Evolutionary conservation across 257 asterid genomes (phyloP).

Genomic region (Salvia hispanica): DNA sequence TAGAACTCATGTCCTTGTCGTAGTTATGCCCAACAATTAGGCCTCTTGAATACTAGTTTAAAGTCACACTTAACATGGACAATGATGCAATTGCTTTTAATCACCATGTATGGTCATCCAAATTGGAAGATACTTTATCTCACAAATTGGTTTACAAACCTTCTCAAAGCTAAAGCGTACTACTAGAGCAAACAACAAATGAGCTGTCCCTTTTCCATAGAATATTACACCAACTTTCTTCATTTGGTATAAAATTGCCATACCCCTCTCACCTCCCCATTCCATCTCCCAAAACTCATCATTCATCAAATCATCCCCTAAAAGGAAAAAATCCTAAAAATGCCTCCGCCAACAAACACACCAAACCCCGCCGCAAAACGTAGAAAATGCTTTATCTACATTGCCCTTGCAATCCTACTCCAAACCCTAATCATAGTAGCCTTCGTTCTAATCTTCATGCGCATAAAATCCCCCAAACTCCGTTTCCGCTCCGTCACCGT

Average conservation of each 20-base stretch:
- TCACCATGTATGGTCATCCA: too few species aligned
- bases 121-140: slow-evolving; percentile 13
- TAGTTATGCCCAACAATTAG: too few species aligned
- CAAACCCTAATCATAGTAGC: slow-evolving; percentile 27
- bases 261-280: not conserved
- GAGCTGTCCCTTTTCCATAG: not conserved
- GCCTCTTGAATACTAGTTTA: too few species aligned
- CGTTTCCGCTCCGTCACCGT: too few species aligned
- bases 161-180: not conserved
- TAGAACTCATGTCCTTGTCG: too few species aligned
- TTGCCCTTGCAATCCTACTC: slow-evolving; percentile 20
- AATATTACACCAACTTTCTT: slow-evolving; percentile 4
- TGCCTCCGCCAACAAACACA: slow-evolving; percentile 15
- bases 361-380: not conserved
- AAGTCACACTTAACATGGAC: too few species aligned
- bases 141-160: not conserved
- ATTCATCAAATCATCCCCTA: not conserved
- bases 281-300: not conserved
- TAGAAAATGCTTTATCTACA: slow-evolving; percentile 19
- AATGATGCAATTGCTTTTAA: too few species aligned
- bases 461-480: too few species aligned
- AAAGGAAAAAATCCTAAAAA: not conserved
- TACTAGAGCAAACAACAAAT: not conserved
- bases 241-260: slow-evolving; percentile 5
- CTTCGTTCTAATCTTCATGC: not conserved